Evolutionary conservation across 1,284 basidiomycete genomes (phyloP).

Genomic region (Cryptococcus sp.): DNA sequence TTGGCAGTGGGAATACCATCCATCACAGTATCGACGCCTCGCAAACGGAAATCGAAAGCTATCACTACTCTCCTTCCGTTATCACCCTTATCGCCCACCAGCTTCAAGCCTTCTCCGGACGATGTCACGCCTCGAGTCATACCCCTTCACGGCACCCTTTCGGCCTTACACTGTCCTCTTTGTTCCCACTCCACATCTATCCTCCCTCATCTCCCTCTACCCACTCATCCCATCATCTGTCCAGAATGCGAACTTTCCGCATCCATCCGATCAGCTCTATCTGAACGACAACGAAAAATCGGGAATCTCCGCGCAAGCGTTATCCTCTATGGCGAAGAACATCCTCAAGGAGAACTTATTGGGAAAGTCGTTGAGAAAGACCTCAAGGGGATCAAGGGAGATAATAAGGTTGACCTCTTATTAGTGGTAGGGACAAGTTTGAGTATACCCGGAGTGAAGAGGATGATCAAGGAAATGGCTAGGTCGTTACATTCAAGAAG

Average conservation of each 20-base stretch:
- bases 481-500: conserved; percentile 59
- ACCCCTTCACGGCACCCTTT: conserved; percentile 82
- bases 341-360: conserved; percentile 81
- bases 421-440: conserved; percentile 88
- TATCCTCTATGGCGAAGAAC: conserved; percentile 84
- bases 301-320: conserved; percentile 80
- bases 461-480: conserved; percentile 85
- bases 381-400: conserved; percentile 56
- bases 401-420: conserved; percentile 60
- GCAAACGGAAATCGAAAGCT: not conserved
- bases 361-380: conserved; percentile 73
- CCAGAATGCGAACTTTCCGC: conserved; percentile 71
- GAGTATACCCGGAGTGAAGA: conserved; percentile 85
- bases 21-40: not conserved
- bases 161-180: conserved; percentile 71
- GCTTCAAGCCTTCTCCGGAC: not conserved
- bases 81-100: not conserved
- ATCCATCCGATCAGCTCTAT: conserved; percentile 63
- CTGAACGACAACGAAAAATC: conserved; percentile 74
- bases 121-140: conserved; percentile 62
- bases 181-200: conserved; percentile 71
- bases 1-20: conserved; percentile 52
- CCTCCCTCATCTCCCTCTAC: conserved; percentile 56
- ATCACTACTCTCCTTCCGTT: not conserved
- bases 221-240: conserved; percentile 62